phyloP scores from a whole-genome alignment of 345 rosid species.

The Balakata baccata region DNA sequence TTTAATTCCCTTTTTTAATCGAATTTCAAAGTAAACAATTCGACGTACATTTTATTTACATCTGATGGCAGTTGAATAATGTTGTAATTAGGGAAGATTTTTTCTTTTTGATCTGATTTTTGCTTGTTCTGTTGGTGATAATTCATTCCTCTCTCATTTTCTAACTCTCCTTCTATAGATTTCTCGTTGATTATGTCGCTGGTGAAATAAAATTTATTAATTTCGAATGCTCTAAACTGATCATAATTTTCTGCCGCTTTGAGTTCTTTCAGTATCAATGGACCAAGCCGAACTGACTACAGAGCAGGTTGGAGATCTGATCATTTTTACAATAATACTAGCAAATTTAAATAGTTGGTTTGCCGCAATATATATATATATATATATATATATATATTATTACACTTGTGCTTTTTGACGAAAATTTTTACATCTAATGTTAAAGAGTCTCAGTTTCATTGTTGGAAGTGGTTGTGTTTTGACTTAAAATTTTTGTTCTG shows the following conservation, averaged over 20 bases:
- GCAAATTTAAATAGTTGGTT: background rate
- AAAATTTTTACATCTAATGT: no score
- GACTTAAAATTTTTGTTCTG: slow-evolving; percentile 5
- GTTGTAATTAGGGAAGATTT: background rate
- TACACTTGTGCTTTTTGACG: background rate
- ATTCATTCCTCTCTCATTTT: no score
- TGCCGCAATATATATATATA: background rate
- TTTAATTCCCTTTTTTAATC: background rate
- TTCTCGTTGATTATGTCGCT: background rate
- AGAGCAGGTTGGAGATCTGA: slow-evolving; percentile 59
- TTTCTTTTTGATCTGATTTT: background rate
- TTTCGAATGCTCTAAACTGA: slow-evolving; percentile 17
- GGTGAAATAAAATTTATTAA: background rate
- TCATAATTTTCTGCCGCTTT: slow-evolving; percentile 24
- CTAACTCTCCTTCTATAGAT: background rate
- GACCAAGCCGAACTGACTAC: slow-evolving; percentile 69
- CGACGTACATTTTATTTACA: background rate
- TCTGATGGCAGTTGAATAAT: background rate
- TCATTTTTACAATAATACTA: background rate
- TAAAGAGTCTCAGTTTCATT: background rate
- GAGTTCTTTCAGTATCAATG: slow-evolving; percentile 45
- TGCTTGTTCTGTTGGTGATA: background rate
- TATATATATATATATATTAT: background rate
- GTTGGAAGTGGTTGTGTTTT: slow-evolving; percentile 12
- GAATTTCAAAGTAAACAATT: background rate